Conservation (phyloP, 75 land plant genomes). For the Larix kaempferi region DNA sequence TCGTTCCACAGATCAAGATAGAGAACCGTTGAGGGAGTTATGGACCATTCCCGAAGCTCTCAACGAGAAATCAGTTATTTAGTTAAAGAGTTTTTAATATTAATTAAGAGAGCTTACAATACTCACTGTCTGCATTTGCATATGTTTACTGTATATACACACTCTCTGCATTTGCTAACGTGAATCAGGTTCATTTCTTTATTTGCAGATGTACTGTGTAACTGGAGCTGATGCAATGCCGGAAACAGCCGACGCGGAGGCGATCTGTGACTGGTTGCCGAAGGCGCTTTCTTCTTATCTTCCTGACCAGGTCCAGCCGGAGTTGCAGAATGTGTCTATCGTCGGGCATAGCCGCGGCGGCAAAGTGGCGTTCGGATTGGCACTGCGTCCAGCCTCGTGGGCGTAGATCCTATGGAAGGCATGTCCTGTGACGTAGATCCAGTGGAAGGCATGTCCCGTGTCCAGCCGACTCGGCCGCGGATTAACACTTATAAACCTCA, state of each 20-base stretch:
- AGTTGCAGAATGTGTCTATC: conserved; percentile 41
- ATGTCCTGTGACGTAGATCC: too few relatives aligned
- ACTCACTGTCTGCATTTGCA: not conserved
- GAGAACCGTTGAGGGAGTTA: too few relatives aligned
- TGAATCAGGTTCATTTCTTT: not conserved
- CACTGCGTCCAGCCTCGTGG: conserved; percentile 35
- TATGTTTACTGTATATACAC: too few relatives aligned
- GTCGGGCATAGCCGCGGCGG: conserved; percentile 97
- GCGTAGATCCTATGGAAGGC: too few relatives aligned
- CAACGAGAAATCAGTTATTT: too few relatives aligned
- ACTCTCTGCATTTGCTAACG: too few relatives aligned
- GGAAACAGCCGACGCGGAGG: conserved; percentile 65
- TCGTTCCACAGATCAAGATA: too few relatives aligned
- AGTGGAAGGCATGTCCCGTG: conserved; percentile 69
- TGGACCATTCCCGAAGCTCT: too few relatives aligned
- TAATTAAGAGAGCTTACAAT: too few relatives aligned
- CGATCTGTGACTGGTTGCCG: conserved; percentile 65
- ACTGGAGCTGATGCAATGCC: conserved; percentile 60
- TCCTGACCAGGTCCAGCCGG: conserved; percentile 37
- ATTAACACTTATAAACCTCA: conserved; percentile 46
- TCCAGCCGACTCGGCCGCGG: conserved; percentile 58
- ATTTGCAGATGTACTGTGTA: conserved; percentile 52
- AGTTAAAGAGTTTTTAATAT: too few relatives aligned
- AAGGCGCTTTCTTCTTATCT: conserved; percentile 30
- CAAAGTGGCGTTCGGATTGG: conserved; percentile 71